Evolutionary conservation across 139 green algal species (phyloP), one percentile per base, ranked within the genome.

Genomic region (Nannochloris sp.): DNA sequence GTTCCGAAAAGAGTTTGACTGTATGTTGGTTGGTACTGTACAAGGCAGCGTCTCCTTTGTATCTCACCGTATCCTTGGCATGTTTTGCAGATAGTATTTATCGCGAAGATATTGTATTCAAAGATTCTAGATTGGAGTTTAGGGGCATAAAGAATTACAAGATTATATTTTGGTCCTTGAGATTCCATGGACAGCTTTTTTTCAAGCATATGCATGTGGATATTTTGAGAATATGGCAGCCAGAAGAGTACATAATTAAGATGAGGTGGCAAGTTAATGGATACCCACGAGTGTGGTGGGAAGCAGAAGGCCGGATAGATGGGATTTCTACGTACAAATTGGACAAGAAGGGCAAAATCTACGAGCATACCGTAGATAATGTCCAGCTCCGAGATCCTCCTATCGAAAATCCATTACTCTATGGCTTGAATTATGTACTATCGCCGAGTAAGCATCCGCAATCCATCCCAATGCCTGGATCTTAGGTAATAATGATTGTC

Each of bases 321-420:
- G 91, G 91, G 50, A 86, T 94, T 37, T 94, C 81, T 5, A 81
- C 82, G 9, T 97, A 95, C 84, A 92, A 91, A 63, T 78, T 97
- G 46, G 90, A 97, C 73, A 67, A 53, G 6, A 30, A 70, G 2
- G 84, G 81, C 17, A 77, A 82, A 31, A 92, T 97, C 26, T 96
- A 96, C 58, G 84, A 95, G 81, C 91, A 97, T 72, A 51, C 49
- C 17, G 79, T 94, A 37, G 71, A 86, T 58, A 90, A 95, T 43
- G 68, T 96, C 31, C 76, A 94, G 36, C 67, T 96, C 68, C 56
- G 82, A 3, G 81, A 92, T 70, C 79, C 81, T 62, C 70, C 70
- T 11, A 72, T 77, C 26, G 69, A 48, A 31, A 72, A 72, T 64
- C 70, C 70, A 20, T 50, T 72, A 20, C 59, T 77, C 3, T 77